Percentiles rank a stretch among this genome's conserved stretches.
phyloP scores from a whole-genome alignment of 2,329 filamentous ascomycete genomes.

The Diaporthe eres region DNA sequence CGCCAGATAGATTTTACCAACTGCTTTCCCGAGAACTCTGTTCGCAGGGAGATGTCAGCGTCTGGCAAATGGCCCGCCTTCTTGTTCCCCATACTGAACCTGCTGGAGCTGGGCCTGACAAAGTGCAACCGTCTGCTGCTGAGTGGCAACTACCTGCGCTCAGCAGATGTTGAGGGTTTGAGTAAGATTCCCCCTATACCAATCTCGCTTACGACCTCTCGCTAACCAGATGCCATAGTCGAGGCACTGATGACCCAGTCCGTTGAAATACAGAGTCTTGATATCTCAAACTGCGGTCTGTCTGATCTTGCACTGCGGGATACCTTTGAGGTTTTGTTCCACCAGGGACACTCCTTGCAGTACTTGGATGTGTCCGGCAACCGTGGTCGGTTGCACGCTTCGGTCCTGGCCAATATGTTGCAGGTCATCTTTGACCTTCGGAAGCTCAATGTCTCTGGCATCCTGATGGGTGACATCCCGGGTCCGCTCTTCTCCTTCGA shows the following conservation, averaged over 20 bases:
- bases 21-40: conserved; percentile 48
- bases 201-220: conserved; percentile 30
- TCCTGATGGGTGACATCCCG: conserved; percentile 61
- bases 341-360: conserved; percentile 61
- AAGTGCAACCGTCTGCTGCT: conserved; percentile 67
- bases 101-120: conserved; percentile 58
- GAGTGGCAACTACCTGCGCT: conserved; percentile 63
- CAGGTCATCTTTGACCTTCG: conserved; percentile 59
- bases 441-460: conserved; percentile 65
- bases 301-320: conserved; percentile 63
- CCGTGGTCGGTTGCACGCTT: conserved; percentile 63
- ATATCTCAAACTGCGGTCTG: conserved; percentile 66
- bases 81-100: conserved; percentile 58
- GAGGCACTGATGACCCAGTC: conserved; percentile 49
- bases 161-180: conserved; percentile 63
- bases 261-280: conserved; percentile 61
- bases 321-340: conserved; percentile 62
- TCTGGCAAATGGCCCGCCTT: conserved; percentile 47
- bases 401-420: conserved; percentile 60
- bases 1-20: conserved; percentile 68
- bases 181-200: conserved; percentile 51
- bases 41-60: conserved; percentile 37
- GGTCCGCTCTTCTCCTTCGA: conserved; percentile 63
- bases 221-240: conserved; percentile 41
- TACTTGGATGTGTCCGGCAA: conserved; percentile 68